Evolutionary conservation across 139 green algal genomes (phyloP), one percentile per base, ranked within the genome.

Genomic region (Auxenochlorella pyrenoidosa): DNA sequence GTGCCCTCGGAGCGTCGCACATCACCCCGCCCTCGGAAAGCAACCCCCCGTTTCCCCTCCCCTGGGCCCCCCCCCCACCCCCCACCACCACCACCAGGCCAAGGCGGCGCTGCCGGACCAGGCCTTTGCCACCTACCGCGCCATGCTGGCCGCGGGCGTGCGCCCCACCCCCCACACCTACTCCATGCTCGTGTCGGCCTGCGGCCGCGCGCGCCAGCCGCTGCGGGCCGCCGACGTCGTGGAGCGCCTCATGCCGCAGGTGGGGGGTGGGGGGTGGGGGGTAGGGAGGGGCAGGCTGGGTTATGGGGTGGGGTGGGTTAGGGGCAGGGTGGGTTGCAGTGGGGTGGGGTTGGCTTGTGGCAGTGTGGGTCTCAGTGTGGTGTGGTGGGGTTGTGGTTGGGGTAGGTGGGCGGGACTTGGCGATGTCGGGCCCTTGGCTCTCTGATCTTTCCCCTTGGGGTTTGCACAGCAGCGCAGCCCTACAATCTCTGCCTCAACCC

Each of bases 231-330:
- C 47, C 0, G 60, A 87, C 0, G 87, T 90, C 16, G 60, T 90
- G 36, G 71, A 85, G 30, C 38, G 78, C 0, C 83, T 90, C 3
- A 88, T 90, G 87, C 87, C 87, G 24, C 54, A 82, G 87, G 79
- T 84, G 58, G 32, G 32, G 24, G 32, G 34, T 13, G 13, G 40
- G 75, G 41, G 41, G 43, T 4, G 24, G 12, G 19, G 16, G 71
- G 36, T 24, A 43, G 15, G 19, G 68, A 43, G 6, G 47, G 47
- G 47, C 10, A 10, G 47, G 47, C 8, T 54, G 47, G 47, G 47
- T 6, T 54, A 10, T 16, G 19, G 34, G n/a, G 60, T 16, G 24
- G 60, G 26, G 60, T 70, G 60, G 22, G 22, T 65, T n/a, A n/a
- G 24, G 26, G 60, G 22, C 12, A 24, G 60, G 60, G 60, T 54